Conservation (phyloP, 2,329 filamentous ascomycete genomes). For the Nemania bipapillata region DNA sequence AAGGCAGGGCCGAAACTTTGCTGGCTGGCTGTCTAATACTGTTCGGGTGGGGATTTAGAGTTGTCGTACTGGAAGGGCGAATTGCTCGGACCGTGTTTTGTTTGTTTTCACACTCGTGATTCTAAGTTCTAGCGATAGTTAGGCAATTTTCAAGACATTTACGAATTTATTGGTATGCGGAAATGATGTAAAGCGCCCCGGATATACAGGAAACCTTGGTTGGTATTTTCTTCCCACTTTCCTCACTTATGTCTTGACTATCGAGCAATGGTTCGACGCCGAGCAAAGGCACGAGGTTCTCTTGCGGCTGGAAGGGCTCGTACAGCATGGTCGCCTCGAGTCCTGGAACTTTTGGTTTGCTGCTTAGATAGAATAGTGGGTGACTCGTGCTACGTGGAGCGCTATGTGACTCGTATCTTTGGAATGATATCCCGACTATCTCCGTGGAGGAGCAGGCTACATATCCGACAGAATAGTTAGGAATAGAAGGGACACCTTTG, state of each 20-base stretch:
- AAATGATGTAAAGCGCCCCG: neutral
- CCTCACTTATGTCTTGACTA: neutral
- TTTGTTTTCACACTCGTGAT: neutral
- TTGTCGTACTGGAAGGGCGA: neutral
- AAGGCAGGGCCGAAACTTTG: neutral
- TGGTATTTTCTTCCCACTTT: neutral
- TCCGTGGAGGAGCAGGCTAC: neutral
- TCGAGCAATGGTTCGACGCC: neutral
- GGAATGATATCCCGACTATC: neutral
- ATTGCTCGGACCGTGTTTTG: neutral
- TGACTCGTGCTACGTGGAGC: neutral
- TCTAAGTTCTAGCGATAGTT: neutral
- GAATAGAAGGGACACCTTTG: neutral
- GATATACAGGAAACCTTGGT: neutral
- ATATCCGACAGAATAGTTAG: neutral
- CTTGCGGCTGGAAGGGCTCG: neutral
- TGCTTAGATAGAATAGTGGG: neutral
- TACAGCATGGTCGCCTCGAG: neutral
- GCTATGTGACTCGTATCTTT: neutral
- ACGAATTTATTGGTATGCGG: neutral
- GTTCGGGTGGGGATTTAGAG: conserved; percentile 5
- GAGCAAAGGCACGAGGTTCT: neutral
- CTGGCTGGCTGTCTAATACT: neutral
- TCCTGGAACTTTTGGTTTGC: neutral
- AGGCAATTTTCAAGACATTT: neutral